Evolutionary conservation across 164 flowering plant species (phyloP).

Genomic region (Umbellularia californica): DNA sequence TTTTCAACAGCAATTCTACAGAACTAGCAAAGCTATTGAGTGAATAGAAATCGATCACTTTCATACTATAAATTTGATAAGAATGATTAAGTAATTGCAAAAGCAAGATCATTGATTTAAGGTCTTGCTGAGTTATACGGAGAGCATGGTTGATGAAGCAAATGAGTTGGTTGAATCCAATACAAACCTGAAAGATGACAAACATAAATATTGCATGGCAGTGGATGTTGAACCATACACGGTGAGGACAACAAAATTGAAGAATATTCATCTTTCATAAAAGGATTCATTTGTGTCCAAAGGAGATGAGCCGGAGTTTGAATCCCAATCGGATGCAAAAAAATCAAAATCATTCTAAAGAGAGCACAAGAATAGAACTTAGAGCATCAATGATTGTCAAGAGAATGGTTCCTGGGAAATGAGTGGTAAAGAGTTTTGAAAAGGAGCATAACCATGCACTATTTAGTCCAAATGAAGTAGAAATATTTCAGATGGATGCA

Average conservation of each 20-base stretch:
- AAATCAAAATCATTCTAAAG: background rate
- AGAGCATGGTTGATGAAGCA: too few species aligned
- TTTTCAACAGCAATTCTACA: too few species aligned
- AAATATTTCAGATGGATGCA: conserved; percentile 3
- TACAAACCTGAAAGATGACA: background rate
- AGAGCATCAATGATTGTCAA: conserved; percentile 11
- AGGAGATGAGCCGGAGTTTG: conserved; percentile 16
- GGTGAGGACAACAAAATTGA: background rate
- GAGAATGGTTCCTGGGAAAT: conserved; percentile 7
- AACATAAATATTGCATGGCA: background rate
- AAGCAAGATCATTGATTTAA: too few species aligned
- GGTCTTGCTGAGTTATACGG: too few species aligned
- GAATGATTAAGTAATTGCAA: too few species aligned
- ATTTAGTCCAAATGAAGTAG: conserved; percentile 8
- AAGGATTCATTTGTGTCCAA: background rate
- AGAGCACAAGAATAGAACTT: conserved; percentile 7
- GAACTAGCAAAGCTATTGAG: too few species aligned
- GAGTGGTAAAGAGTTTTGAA: conserved; percentile 9
- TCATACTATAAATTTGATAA: too few species aligned
- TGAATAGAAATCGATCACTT: too few species aligned
- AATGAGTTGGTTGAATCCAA: background rate
- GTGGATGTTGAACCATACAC: background rate
- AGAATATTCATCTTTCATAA: background rate
- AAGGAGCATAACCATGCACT: conserved; percentile 14
- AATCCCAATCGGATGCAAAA: conserved; percentile 6